A percentile compares a stretch with the other conserved stretches of the same genome.
Conservation (phyloP, 495 filamentous ascomycete species). For the Penicillium waksmanii region DNA sequence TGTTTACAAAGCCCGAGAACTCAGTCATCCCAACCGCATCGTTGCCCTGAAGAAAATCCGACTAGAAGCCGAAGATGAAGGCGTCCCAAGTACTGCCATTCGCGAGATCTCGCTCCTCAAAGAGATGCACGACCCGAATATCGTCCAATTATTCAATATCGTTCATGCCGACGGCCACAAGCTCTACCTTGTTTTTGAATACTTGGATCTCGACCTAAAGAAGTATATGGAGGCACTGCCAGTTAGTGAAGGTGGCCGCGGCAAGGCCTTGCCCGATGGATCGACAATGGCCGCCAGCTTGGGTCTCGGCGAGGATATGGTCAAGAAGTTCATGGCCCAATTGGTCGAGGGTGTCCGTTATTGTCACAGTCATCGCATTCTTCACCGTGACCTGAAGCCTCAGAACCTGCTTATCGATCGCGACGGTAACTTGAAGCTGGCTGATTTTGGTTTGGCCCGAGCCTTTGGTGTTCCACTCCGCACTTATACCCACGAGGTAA, state of each 20-base stretch:
- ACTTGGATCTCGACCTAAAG: conserved; percentile 91
- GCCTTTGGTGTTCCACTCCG: conserved; percentile 95
- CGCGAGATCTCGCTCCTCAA: conserved; percentile 96
- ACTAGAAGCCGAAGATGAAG: conserved; percentile 95
- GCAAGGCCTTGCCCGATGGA: conserved; percentile 85
- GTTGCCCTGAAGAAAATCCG: conserved; percentile 99
- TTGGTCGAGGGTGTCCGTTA: conserved; percentile 89
- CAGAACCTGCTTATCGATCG: conserved; percentile 96
- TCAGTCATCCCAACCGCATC: conserved; percentile 74
- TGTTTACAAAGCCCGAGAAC: conserved; percentile 89
- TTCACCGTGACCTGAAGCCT: conserved; percentile 96
- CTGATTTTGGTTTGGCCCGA: conserved; percentile 94
- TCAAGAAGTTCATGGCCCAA: conserved; percentile 98
- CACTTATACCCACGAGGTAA: conserved; percentile 95
- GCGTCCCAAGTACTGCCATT: conserved; percentile 94
- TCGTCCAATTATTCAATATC: conserved; percentile 90
- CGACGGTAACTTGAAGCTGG: conserved; percentile 95
- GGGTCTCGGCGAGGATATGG: conserved; percentile 86
- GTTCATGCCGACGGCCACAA: conserved; percentile 97
- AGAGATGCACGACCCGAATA: conserved; percentile 96
- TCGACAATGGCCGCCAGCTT: conserved; percentile 66
- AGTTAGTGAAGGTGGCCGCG: conserved; percentile 84
- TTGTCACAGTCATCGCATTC: conserved; percentile 92
- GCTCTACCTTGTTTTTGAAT: conserved; percentile 93
- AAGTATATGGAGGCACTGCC: conserved; percentile 99